phyloP scores from a whole-genome alignment of 176 grass and related monocot species.

The Oryza meyeriana region DNA sequence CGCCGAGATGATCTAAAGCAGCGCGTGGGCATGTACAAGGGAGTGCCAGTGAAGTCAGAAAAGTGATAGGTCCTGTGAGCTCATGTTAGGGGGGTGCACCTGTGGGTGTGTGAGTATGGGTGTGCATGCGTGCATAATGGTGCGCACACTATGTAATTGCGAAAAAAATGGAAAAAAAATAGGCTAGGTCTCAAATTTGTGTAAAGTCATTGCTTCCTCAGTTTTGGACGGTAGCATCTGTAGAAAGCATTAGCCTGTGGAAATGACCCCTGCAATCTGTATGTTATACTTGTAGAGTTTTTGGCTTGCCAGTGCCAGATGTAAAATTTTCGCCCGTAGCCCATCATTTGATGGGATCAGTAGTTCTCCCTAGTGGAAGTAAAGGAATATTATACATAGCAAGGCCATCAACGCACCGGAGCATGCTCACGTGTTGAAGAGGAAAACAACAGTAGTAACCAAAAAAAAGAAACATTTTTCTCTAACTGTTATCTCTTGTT shows the following conservation, averaged over 20 bases:
- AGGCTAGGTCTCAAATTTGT: not conserved
- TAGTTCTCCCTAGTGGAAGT: no score
- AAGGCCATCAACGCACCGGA: no score
- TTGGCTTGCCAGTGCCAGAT: no score
- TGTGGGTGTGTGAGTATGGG: not conserved
- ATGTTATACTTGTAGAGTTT: not conserved
- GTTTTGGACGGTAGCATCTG: slow-evolving; percentile 37
- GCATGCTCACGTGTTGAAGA: no score
- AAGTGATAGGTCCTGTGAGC: slow-evolving; percentile 35
- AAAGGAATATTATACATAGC: no score
- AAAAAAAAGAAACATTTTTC: no score
- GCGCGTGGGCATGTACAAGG: slow-evolving; percentile 74
- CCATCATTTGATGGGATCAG: no score
- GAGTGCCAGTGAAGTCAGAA: slow-evolving; percentile 67
- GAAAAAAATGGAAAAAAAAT: slow-evolving; percentile 20
- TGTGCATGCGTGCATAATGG: not conserved
- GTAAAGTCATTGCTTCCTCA: not conserved
- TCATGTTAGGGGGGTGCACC: not conserved
- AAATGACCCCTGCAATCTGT: not conserved
- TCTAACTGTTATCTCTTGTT: no score
- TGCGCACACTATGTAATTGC: not conserved
- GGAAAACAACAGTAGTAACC: no score
- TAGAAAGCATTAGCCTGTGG: not conserved
- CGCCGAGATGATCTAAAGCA: slow-evolving; percentile 66
- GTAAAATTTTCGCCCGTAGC: no score